These are phyloP conservation scores for Adansonia gregorii DNA, from an alignment of 441 rosid genomes.

Conservation along the genomic window DNA sequence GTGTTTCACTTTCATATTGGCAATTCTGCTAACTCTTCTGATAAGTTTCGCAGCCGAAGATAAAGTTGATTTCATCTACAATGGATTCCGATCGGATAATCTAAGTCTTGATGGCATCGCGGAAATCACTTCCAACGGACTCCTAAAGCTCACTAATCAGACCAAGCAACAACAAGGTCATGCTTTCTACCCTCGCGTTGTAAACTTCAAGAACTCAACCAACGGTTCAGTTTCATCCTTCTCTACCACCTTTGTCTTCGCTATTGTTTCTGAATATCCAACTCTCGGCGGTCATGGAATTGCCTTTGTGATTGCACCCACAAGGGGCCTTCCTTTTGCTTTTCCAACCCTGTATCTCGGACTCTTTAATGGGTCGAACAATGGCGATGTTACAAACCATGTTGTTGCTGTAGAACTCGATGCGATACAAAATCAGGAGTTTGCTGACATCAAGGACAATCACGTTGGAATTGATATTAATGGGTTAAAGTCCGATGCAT, in stretches of 20 bases:
- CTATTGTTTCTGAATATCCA: constrained; percentile 39
- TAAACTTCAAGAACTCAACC: constrained; percentile 39
- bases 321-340: constrained; percentile 44
- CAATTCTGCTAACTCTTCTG: background rate
- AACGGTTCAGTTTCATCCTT: constrained; percentile 38
- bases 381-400: constrained; percentile 36
- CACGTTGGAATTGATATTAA: constrained; percentile 46
- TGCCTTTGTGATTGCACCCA: constrained; percentile 60
- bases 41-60: background rate
- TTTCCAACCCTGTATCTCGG: constrained; percentile 46
- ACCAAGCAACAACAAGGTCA: constrained; percentile 33
- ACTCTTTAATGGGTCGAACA: constrained; percentile 48
- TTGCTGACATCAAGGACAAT: constrained; percentile 38
- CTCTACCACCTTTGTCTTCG: constrained; percentile 58
- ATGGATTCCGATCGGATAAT: constrained; percentile 30
- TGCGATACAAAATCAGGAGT: constrained; percentile 37
- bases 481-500: constrained; percentile 29
- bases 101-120: constrained; percentile 33
- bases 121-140: constrained; percentile 28
- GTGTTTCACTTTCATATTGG: constrained; percentile 16
- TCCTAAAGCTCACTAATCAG: constrained; percentile 36
- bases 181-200: constrained; percentile 30
- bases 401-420: constrained; percentile 51
- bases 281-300: constrained; percentile 48
- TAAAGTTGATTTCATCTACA: constrained; percentile 20